Evolutionary conservation across 129 eudicot genomes (phyloP), one percentile per base, ranked within the genome.

Genomic region (Lactuca sativa): DNA sequence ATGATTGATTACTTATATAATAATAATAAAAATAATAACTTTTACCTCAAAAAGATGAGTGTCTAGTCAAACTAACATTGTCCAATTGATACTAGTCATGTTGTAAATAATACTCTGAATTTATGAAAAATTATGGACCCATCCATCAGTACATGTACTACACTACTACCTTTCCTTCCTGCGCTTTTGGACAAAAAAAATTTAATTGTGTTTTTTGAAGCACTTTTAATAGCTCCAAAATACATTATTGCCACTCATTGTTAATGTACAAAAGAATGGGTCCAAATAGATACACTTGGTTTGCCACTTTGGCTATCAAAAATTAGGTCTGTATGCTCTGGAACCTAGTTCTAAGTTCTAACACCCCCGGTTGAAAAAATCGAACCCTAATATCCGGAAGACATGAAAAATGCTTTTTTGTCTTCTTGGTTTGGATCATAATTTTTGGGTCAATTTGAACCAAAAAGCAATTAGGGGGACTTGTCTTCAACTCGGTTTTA

Each of bases 51-150:
- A 13, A 53, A 3, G n/a, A 6, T 52, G 56, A 14, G 51, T 9
- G 51, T 44, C 3, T 2, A 14, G 13, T 32, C 48, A 59, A 59
- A 58, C 36, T 14, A 68, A 9, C 12, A 34, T 30, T 13, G 38
- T 31, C 49, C 64, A 37, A 9, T 51, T 36, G 47, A 63, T 21
- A 15, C 31, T 60, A 21, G 69, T 18, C 54, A 36, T 18, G 64
- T 5, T 34, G 53, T 63, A 11, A 67, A 33, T 52, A 16, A 67
- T 43, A 52, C 51, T 52, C 41, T 51, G 31, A 12, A 62, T 52
- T 21, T 36, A 52, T 73, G 77, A 73, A 62, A 62, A 62, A 17
- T 60, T 17, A 18, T 36, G 56, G 56, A 51, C 63, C 70, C 12
- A 37, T 25, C 9, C 64, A 62, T 62, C 32, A 62, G 16, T 62